Base-by-base conservation (phyloP, 306 rosid genomes). In the Senna tora region DNA sequence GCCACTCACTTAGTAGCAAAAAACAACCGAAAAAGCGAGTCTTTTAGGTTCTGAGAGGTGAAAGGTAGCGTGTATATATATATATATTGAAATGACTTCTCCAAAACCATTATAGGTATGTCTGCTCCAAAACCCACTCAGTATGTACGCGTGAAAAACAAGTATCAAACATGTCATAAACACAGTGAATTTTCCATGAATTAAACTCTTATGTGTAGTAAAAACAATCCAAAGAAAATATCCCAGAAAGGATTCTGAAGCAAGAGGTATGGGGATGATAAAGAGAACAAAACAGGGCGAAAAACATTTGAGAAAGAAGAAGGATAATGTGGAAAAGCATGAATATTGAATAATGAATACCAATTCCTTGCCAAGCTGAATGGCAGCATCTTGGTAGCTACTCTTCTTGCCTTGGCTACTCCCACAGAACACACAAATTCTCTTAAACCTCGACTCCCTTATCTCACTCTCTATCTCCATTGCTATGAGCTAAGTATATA, bases 341-440 rank as follows among this genome's bases (percentile, higher is more conserved):
- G 16, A 74, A n/a, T n/a, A n/a, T n/a, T n/a, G n/a, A n/a, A n/a
- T n/a, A n/a, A n/a, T n/a, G n/a, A n/a, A 71, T 89, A 95, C 99
- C 99, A 95, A 85, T 80, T 95, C 97, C 56, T 89, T 83, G 83
- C 96, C 99, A 67, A 95, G 99, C 45, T 89, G 79, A 83, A 86
- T 88, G 77, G 99, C 99, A 80, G 97, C 95, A 64, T 92, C 97
- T 42, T 90, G 99, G 69, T 95, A 95, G 74, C 89, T 91, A 71
- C 77, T 88, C 82, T 95, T 95, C 83, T 90, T 95, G 65, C 99
- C 99, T 7, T 88, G 99, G 83, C 99, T 95, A 75, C 99, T 95
- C 14, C 99, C 99, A 81, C 99, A 95, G 77, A 95, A 95, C 42
- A 95, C 99, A 89, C 99, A 95, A 81, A 95, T 89, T 51, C 97